These are phyloP conservation scores for Corylus avellana DNA, from an alignment of 306 rosid species.

Conservation along the genomic window DNA sequence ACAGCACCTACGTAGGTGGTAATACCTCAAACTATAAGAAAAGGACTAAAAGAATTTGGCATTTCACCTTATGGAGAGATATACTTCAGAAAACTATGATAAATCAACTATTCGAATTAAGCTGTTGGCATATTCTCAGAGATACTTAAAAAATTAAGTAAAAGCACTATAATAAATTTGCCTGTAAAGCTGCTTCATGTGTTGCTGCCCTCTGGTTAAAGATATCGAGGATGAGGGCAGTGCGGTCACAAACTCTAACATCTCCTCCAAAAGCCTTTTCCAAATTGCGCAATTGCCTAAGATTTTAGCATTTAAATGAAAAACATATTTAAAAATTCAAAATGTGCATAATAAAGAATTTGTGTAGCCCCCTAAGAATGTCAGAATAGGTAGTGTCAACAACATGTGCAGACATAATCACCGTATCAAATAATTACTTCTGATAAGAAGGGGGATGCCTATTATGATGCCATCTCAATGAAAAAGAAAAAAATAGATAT, in stretches of 20 bases:
- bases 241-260: conserved; percentile 96
- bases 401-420: not conserved
- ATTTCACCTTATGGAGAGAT: not conserved
- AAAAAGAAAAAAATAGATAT: not conserved
- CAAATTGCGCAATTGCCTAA: conserved; percentile 89
- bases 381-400: not conserved
- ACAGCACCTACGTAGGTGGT: not conserved
- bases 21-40: not conserved
- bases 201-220: conserved; percentile 99
- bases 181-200: conserved; percentile 98
- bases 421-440: not conserved
- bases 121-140: not conserved
- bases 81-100: not conserved
- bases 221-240: conserved; percentile 90
- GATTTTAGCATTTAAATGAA: conserved; percentile 14
- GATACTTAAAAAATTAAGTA: conserved; percentile 5
- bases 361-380: not conserved
- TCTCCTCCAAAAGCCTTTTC: conserved; percentile 92
- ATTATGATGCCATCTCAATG: not conserved
- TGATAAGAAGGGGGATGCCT: not conserved
- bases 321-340: not conserved
- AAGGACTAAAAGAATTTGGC: not conserved
- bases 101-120: not conserved
- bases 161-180: conserved; percentile 22
- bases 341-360: not conserved